These are phyloP conservation scores for Apiospora koreana DNA, from an alignment of 2,329 filamentous ascomycete species.

Conservation along the genomic window DNA sequence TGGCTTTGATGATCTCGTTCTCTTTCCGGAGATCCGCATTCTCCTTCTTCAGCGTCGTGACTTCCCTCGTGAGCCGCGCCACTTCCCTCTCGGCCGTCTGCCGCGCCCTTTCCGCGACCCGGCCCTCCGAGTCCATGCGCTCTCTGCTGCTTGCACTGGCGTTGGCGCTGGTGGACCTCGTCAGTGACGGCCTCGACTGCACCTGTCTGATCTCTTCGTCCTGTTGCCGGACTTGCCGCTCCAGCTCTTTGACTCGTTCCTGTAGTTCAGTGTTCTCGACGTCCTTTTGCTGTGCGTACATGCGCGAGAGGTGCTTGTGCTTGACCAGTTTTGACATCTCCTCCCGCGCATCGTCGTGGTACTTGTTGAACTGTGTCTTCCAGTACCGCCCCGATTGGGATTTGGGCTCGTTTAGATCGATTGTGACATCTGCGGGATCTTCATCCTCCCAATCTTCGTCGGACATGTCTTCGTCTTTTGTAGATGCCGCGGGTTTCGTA, in stretches of 20 bases:
- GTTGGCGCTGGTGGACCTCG: background rate
- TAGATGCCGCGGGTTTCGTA: background rate
- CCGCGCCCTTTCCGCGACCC: background rate
- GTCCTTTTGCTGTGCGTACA: slow-evolving; percentile 78
- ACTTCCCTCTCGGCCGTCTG: slow-evolving; percentile 51
- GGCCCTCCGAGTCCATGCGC: background rate
- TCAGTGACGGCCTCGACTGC: slow-evolving; percentile 27
- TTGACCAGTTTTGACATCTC: slow-evolving; percentile 78
- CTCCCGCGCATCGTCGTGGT: slow-evolving; percentile 69
- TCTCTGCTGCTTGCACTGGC: background rate
- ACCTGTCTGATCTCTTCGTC: slow-evolving; percentile 51
- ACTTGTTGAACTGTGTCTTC: slow-evolving; percentile 76
- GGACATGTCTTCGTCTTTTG: slow-evolving; percentile 20
- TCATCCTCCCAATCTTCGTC: slow-evolving; percentile 58
- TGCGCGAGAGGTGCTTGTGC: slow-evolving; percentile 79
- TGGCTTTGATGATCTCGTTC: slow-evolving; percentile 10
- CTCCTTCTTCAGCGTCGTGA: slow-evolving; percentile 44
- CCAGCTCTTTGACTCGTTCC: slow-evolving; percentile 46
- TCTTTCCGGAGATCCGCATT: background rate
- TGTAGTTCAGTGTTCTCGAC: slow-evolving; percentile 66
- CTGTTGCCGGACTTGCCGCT: slow-evolving; percentile 46
- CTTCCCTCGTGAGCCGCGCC: slow-evolving; percentile 54
- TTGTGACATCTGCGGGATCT: slow-evolving; percentile 57
- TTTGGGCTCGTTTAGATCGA: slow-evolving; percentile 72
- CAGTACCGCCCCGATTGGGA: slow-evolving; percentile 78